Conservation (phyloP, 2,329 filamentous ascomycete genomes). For the Verticillium nubilum region DNA sequence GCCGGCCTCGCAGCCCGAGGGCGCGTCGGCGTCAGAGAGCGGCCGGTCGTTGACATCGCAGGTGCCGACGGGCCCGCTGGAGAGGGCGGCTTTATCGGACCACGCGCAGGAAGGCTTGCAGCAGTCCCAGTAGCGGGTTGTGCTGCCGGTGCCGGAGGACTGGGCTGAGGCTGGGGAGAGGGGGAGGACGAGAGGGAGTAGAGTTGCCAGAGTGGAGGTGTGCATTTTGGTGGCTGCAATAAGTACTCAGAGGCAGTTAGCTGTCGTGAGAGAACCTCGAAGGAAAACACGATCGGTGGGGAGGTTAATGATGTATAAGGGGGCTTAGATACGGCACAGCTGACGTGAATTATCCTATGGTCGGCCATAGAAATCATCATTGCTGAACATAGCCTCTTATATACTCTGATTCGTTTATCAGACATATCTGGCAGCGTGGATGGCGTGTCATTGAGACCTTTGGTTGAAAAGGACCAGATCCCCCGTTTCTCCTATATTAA, state of each 20-base stretch:
- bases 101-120: slow-evolving; percentile 55
- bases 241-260: background rate
- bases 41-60: slow-evolving; percentile 44
- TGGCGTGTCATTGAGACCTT: too few species aligned
- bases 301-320: too few species aligned
- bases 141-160: slow-evolving; percentile 19
- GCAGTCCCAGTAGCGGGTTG: slow-evolving; percentile 44
- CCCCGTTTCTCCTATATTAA: background rate
- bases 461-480: background rate
- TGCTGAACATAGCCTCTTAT: too few species aligned
- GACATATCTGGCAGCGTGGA: too few species aligned
- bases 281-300: too few species aligned
- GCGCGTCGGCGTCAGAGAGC: slow-evolving; percentile 30
- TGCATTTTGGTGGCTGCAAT: background rate
- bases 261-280: background rate
- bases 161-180: slow-evolving; percentile 15
- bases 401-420: too few species aligned
- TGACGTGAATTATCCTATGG: too few species aligned
- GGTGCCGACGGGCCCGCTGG: slow-evolving; percentile 15
- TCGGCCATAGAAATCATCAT: too few species aligned
- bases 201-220: slow-evolving; percentile 12
- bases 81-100: slow-evolving; percentile 35
- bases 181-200: slow-evolving; percentile 15
- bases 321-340: too few species aligned
- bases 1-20: slow-evolving; percentile 32